Base-by-base conservation (phyloP, 495 filamentous ascomycete genomes). In the Massariosphaeria phaeospora region DNA sequence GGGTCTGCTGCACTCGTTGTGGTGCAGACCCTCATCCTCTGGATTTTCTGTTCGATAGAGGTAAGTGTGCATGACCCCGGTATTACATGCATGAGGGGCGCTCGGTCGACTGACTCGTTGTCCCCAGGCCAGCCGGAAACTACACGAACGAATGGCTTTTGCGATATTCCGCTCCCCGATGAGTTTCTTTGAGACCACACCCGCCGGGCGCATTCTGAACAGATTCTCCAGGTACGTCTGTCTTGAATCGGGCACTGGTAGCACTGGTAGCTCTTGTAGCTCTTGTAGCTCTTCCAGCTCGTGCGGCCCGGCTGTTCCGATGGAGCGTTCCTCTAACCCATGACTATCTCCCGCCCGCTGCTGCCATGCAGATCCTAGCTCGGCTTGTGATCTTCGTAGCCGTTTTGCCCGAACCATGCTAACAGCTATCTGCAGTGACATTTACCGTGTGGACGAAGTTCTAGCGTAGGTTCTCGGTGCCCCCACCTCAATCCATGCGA, bases 1-100 rank as follows among this genome's bases (percentile, higher is more conserved):
- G 94, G 94, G n/a, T 82, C 87, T 18, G 84, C 94, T 23, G 77
- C 77, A 26, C 74, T 99, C 58, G 89, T 91, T 17, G 88, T 96
- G 35, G 62, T 93, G 30, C 94, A 99, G 72, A 96, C 91, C 24
- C 73, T 99, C 50, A 91, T 99, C 53, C 75, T 99, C 17, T 97
- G 91, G 91, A 96, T 99, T 58, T 96, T 96, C 73, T 99, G 94
- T 72, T 96, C 94, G 2, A 96, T 99, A 56, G 91, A 97, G 79
- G 84, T 85, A 74, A 54, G 82, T 68, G 47, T 46, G 4, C 39
- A 13, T 13, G 8, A 1, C 46, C 36, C 45, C 20, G 36, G 25
- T 31, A 13, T 31, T 43, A n/a, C 25, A 13, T 62, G 48, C 58
- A 48, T 47, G 30, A 26, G 13, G 21, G 38, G 41, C 48, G 44